Percentiles rank a stretch among this genome's conserved stretches.
These are phyloP conservation scores for Russula olivacea DNA, from an alignment of 768 basidiomycete species.

Conservation along the genomic window DNA sequence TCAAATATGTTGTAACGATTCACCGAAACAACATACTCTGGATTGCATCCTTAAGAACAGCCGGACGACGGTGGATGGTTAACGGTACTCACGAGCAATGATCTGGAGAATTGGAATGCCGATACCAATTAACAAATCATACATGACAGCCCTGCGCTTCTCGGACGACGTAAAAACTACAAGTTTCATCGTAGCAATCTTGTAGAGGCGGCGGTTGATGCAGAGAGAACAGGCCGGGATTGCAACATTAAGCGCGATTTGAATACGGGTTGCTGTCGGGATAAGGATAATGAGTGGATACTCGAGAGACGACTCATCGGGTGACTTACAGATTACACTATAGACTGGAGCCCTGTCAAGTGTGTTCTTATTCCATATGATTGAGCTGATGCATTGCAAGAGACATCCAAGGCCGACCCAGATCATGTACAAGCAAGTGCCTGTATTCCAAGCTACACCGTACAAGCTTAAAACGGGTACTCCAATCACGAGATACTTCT, in stretches of 20 bases:
- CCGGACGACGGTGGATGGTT: no score
- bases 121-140: constrained; percentile 29
- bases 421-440: constrained; percentile 65
- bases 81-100: not conserved
- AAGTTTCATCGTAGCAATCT: constrained; percentile 35
- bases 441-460: constrained; percentile 47
- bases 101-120: constrained; percentile 18
- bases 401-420: constrained; percentile 42
- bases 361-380: not conserved
- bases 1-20: constrained; percentile 28
- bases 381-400: not conserved
- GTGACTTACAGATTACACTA: not conserved
- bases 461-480: not conserved
- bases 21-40: not conserved
- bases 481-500: no score
- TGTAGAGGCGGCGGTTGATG: constrained; percentile 47
- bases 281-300: not conserved
- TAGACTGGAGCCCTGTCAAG: not conserved
- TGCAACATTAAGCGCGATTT: constrained; percentile 33
- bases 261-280: constrained; percentile 37
- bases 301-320: not conserved
- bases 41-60: not conserved
- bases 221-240: constrained; percentile 39
- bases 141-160: not conserved
- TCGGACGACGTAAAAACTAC: constrained; percentile 29